Evolutionary conservation across 768 basidiomycete genomes (phyloP).

Genomic region (Cystobasidium tubakii): DNA sequence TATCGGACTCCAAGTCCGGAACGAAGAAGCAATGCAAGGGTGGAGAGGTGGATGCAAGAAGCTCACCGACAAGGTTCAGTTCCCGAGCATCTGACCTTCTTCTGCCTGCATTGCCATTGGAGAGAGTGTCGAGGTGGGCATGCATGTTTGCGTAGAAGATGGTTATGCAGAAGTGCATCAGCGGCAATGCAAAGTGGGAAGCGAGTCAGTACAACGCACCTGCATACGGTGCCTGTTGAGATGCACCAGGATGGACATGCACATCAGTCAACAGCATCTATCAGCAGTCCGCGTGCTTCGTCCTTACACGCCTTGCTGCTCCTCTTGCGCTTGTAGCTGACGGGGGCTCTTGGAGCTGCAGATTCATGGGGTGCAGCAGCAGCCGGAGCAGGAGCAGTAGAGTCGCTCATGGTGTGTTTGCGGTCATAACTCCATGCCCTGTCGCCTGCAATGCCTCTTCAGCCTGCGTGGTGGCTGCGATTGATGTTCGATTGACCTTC

Average conservation of each 20-base stretch:
- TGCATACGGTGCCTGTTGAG: slow-evolving; percentile 18
- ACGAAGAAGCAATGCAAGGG: not conserved
- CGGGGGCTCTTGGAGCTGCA: not conserved
- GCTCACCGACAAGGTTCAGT: slow-evolving; percentile 6
- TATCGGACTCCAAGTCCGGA: not conserved
- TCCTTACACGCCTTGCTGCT: slow-evolving; percentile 14
- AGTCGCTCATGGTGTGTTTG: not conserved
- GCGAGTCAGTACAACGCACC: not conserved
- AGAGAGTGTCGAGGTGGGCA: not conserved
- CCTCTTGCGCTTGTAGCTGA: slow-evolving; percentile 18
- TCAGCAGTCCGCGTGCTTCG: not conserved
- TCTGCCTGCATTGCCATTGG: not conserved
- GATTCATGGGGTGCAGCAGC: not conserved
- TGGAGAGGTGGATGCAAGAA: not conserved
- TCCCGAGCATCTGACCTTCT: slow-evolving; percentile 10
- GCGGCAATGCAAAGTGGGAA: not conserved
- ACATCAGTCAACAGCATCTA: not conserved
- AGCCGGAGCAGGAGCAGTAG: not conserved
- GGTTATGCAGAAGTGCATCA: not conserved
- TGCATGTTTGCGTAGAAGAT: not conserved
- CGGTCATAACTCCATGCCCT: not conserved
- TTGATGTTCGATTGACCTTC: too few species aligned
- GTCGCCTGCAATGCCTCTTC: too few species aligned
- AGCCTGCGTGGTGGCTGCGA: too few species aligned
- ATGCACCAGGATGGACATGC: not conserved